Evolutionary conservation across 2,329 filamentous ascomycete genomes (phyloP).

Genomic region (Huntiella decipiens): DNA sequence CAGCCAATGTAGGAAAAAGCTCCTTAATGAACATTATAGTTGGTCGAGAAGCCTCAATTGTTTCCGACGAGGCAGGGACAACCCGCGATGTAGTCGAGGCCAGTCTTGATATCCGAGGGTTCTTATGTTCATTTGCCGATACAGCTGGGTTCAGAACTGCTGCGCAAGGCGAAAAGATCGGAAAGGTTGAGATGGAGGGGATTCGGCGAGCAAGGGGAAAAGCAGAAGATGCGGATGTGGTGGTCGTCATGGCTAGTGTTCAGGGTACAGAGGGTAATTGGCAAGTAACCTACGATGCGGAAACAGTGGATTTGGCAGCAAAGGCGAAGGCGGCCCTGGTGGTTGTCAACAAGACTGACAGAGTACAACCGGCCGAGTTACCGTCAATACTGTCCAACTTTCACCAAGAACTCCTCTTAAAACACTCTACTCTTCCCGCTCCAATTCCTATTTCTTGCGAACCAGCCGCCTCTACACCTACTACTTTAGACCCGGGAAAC

Average conservation of each 20-base stretch:
- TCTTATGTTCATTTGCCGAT: conserved; percentile 83
- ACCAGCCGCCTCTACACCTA: conserved; percentile 48
- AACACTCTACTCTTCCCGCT: background rate
- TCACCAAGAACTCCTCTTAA: background rate
- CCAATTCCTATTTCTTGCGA: conserved; percentile 10
- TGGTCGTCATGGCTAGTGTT: conserved; percentile 63
- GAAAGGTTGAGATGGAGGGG: conserved; percentile 69
- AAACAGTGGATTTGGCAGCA: conserved; percentile 35
- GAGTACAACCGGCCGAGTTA: conserved; percentile 23
- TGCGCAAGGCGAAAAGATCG: conserved; percentile 27
- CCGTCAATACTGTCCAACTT: conserved; percentile 11
- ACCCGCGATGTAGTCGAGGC: conserved; percentile 90
- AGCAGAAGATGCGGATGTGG: conserved; percentile 66
- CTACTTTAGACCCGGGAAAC: conserved; percentile 36
- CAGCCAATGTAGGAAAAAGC: conserved; percentile 89
- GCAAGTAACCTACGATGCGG: conserved; percentile 31
- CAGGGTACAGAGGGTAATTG: conserved; percentile 23
- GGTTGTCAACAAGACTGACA: conserved; percentile 45
- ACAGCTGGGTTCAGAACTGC: conserved; percentile 65
- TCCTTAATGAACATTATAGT: conserved; percentile 81
- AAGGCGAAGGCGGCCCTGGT: conserved; percentile 30
- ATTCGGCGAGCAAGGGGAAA: conserved; percentile 71
- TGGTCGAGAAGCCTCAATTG: conserved; percentile 84
- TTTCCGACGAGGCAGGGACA: conserved; percentile 80
- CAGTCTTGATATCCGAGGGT: conserved; percentile 73